These are phyloP conservation scores for Protea cynaroides DNA, from an alignment of 164 flowering plant species.

Conservation along the genomic window DNA sequence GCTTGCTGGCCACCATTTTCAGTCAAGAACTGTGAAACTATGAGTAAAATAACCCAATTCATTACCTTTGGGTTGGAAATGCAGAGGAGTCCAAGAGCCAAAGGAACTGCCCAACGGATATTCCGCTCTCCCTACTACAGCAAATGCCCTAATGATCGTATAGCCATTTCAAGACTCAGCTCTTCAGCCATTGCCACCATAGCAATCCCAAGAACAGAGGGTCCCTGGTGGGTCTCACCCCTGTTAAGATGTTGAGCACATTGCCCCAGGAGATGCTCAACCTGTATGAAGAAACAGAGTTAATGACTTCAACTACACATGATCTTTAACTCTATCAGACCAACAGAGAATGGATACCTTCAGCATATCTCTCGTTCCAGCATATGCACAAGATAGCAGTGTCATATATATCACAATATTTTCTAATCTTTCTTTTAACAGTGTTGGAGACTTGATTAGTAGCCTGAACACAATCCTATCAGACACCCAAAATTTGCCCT, in stretches of 20 bases:
- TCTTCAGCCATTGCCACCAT: slow-evolving; percentile 99
- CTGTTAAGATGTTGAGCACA: slow-evolving; percentile 94
- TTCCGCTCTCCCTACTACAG: slow-evolving; percentile 91
- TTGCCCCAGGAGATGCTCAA: slow-evolving; percentile 87
- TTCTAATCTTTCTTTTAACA: slow-evolving; percentile 79
- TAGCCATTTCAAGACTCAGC: slow-evolving; percentile 92
- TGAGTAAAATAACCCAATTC: not conserved
- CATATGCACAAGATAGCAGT: slow-evolving; percentile 92
- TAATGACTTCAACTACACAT: slow-evolving; percentile 1
- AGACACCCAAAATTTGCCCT: slow-evolving; percentile 4
- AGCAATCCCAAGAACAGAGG: slow-evolving; percentile 98
- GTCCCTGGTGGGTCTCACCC: slow-evolving; percentile 91
- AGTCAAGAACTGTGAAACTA: not conserved
- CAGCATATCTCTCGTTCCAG: slow-evolving; percentile 97
- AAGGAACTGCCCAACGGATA: slow-evolving; percentile 86
- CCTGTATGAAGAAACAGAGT: slow-evolving; percentile 40
- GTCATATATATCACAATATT: slow-evolving; percentile 92
- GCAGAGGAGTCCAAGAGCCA: slow-evolving; percentile 95
- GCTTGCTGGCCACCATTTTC: no score
- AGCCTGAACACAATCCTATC: slow-evolving; percentile 91
- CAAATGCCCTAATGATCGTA: slow-evolving; percentile 94
- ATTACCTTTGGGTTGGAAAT: slow-evolving; percentile 94
- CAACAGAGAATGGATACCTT: slow-evolving; percentile 44
- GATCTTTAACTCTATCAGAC: slow-evolving; percentile 2
- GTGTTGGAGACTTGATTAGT: slow-evolving; percentile 96